Percentiles rank a stretch among this genome's conserved stretches.
These are phyloP conservation scores for Canavalia gladiata DNA, from an alignment of 306 rosid species.

Conservation along the genomic window DNA sequence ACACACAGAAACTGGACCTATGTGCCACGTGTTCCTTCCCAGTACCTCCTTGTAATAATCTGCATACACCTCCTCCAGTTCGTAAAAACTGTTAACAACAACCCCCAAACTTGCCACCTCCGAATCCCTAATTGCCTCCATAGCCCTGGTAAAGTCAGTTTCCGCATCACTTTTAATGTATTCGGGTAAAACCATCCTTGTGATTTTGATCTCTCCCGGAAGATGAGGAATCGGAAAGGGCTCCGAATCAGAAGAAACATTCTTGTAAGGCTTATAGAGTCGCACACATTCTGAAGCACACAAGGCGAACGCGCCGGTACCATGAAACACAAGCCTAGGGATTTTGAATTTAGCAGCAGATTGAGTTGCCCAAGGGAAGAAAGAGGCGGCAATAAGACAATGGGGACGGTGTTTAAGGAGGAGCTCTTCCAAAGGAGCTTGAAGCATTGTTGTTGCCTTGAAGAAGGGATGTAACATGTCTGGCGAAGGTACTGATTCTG, in stretches of 20 bases:
- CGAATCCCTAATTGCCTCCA: background rate
- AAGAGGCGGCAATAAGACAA: slow-evolving; percentile 23
- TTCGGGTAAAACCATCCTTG: slow-evolving; percentile 12
- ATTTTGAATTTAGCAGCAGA: slow-evolving; percentile 50
- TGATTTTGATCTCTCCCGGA: slow-evolving; percentile 42
- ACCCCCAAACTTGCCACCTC: slow-evolving; percentile 52
- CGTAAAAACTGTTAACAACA: slow-evolving; percentile 63
- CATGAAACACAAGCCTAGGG: slow-evolving; percentile 61
- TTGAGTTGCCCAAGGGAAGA: slow-evolving; percentile 40
- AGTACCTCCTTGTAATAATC: slow-evolving; percentile 46
- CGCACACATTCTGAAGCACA: slow-evolving; percentile 25
- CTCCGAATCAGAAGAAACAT: slow-evolving; percentile 50
- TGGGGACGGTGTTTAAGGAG: slow-evolving; percentile 26
- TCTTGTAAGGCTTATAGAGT: slow-evolving; percentile 51
- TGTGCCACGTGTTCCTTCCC: slow-evolving; percentile 59
- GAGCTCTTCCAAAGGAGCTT: slow-evolving; percentile 46
- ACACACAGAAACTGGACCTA: slow-evolving; percentile 62
- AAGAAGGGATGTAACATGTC: background rate
- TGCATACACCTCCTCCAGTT: slow-evolving; percentile 59
- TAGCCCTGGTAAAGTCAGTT: background rate
- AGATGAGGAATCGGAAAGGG: slow-evolving; percentile 53
- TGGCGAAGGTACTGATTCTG: background rate
- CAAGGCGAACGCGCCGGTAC: slow-evolving; percentile 49
- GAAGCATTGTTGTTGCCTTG: slow-evolving; percentile 39
- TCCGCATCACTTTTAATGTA: background rate